These are phyloP conservation scores for Wallemia mellicola DNA, from an alignment of 1,284 basidiomycete genomes.

Conservation along the genomic window DNA sequence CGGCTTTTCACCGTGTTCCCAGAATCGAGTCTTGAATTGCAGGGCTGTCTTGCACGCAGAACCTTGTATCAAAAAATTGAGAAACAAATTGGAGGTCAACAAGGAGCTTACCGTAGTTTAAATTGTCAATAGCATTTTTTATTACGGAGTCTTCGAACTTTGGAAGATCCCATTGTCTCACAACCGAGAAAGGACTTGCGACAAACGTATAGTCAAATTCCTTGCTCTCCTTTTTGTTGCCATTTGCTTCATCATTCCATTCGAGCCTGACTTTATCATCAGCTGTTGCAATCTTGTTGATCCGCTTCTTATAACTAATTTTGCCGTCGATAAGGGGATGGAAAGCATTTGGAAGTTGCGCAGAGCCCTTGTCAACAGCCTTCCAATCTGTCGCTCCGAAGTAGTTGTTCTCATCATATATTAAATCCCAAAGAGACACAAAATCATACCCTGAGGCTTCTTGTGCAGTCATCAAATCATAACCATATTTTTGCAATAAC, in stretches of 20 bases:
- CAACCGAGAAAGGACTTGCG: constrained; percentile 9
- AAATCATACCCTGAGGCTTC: background rate
- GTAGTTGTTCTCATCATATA: constrained; percentile 8
- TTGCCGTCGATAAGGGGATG: constrained; percentile 8
- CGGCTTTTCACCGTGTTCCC: constrained; percentile 9
- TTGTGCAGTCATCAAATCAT: background rate
- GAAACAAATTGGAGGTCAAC: no score
- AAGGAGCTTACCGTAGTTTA: constrained; percentile 7
- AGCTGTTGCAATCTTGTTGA: constrained; percentile 6
- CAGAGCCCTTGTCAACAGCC: constrained; percentile 9
- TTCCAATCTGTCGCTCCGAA: constrained; percentile 8
- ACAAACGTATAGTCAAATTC: constrained; percentile 9
- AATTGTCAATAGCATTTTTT: constrained; percentile 7
- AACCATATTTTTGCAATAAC: constrained; percentile 1
- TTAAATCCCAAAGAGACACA: constrained; percentile 7
- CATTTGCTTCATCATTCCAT: constrained; percentile 4
- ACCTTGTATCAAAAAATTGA: no score
- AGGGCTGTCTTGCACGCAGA: constrained; percentile 10
- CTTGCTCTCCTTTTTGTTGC: constrained; percentile 3
- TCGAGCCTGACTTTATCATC: constrained; percentile 6
- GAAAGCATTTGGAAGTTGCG: constrained; percentile 8
- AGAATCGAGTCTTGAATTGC: constrained; percentile 10
- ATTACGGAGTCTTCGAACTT: constrained; percentile 6
- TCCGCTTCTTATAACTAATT: constrained; percentile 5
- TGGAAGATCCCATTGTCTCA: constrained; percentile 6